Evolutionary conservation across 2,329 filamentous ascomycete genomes (phyloP).

Genomic region (Fusarium staphyleae): DNA sequence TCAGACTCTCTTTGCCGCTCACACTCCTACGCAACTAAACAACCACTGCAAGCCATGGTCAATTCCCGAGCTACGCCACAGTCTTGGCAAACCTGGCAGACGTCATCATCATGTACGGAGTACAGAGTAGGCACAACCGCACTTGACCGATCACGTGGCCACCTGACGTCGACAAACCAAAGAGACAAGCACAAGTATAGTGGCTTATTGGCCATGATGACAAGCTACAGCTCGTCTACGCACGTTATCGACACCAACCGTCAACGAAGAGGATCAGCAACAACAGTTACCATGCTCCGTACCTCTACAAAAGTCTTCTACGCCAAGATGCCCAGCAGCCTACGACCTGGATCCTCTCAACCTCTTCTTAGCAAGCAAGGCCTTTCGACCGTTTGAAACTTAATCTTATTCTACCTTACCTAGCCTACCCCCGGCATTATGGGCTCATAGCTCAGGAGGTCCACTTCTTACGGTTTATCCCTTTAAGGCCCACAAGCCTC

Average conservation of each 20-base stretch:
- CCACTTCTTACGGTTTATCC: not conserved
- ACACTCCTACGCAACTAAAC: conserved; percentile 19
- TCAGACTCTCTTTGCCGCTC: conserved; percentile 11
- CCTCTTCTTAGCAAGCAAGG: too few relatives aligned
- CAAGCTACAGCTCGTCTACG: not conserved
- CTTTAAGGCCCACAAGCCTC: too few relatives aligned
- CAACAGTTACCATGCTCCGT: too few relatives aligned
- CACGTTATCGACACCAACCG: not conserved
- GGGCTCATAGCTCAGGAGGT: not conserved
- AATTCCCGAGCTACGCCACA: conserved; percentile 1
- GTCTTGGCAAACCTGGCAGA: conserved; percentile 15
- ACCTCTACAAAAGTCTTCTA: too few relatives aligned
- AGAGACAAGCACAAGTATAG: conserved; percentile 4
- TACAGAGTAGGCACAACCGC: not conserved
- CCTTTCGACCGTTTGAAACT: not conserved
- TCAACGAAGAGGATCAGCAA: too few relatives aligned
- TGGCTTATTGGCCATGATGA: not conserved
- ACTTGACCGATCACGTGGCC: conserved; percentile 23
- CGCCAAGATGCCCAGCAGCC: too few relatives aligned
- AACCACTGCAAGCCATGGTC: not conserved
- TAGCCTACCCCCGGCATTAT: not conserved
- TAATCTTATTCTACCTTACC: not conserved
- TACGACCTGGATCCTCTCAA: too few relatives aligned
- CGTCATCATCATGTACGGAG: not conserved
- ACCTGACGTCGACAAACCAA: conserved; percentile 8